These are phyloP conservation scores for Eucalyptus pauciflora DNA, from an alignment of 345 rosid genomes.

Conservation along the genomic window DNA sequence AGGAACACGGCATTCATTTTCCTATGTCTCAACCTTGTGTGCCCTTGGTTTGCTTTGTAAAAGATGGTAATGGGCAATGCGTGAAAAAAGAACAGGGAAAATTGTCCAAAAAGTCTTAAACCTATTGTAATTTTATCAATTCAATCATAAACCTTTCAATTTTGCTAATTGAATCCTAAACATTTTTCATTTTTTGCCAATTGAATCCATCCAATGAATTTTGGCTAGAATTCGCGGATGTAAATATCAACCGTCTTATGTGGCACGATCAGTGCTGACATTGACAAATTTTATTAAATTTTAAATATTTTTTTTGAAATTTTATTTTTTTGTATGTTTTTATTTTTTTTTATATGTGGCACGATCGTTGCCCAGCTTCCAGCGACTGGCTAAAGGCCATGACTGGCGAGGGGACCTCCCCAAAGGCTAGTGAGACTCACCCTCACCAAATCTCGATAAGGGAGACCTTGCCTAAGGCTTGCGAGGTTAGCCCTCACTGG, in stretches of 20 bases:
- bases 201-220: fast-evolving
- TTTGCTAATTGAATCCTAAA: fast-evolving
- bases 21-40: not conserved
- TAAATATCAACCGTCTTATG: fast-evolving
- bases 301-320: too few species aligned
- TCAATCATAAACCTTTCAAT: fast-evolving
- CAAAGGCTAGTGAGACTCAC: too few species aligned
- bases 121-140: fast-evolving
- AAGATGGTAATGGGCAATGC: not conserved
- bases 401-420: fast-evolving
- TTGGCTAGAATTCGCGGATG: fast-evolving
- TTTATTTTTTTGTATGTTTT: too few species aligned
- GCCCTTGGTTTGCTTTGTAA: fast-evolving
- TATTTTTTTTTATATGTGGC: too few species aligned
- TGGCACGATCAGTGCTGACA: fast-evolving
- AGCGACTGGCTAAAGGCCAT: fast-evolving
- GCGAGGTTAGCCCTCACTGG: fast-evolving
- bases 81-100: fast-evolving
- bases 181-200: too few species aligned
- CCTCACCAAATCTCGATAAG: fast-evolving
- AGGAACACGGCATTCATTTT: not conserved
- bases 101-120: too few species aligned
- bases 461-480: fast-evolving
- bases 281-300: fast-evolving
- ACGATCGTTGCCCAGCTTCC: fast-evolving